These are phyloP conservation scores for Cryptococcus sp. DNA, from an alignment of 1,284 basidiomycete genomes.

Conservation along the genomic window DNA sequence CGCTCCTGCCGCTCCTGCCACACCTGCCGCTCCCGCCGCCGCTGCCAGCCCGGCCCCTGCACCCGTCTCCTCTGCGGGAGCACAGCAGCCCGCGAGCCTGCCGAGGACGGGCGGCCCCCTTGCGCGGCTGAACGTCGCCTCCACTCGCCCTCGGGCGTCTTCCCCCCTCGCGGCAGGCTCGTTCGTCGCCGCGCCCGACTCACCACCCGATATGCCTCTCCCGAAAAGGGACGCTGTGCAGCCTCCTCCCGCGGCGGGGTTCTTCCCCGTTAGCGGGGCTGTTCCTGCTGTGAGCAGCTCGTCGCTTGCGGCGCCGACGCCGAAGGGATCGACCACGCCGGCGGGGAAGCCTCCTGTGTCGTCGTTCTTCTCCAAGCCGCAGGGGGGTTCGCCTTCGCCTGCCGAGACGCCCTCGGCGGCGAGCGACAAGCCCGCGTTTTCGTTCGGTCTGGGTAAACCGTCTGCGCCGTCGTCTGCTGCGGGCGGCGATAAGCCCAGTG, in stretches of 20 bases:
- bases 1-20: too few species aligned
- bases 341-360: constrained; percentile 23
- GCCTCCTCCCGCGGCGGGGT: constrained; percentile 9
- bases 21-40: too few species aligned
- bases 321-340: constrained; percentile 24
- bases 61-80: background rate
- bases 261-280: constrained; percentile 22
- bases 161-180: constrained; percentile 42
- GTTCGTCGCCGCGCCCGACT: constrained; percentile 39
- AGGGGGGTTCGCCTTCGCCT: too few species aligned
- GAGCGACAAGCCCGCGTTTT: constrained; percentile 18
- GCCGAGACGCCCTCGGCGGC: constrained; percentile 9
- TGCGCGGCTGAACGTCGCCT: constrained; percentile 22
- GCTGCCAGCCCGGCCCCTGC: too few species aligned
- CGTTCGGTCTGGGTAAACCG: constrained; percentile 35
- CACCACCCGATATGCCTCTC: constrained; percentile 25
- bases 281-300: constrained; percentile 2
- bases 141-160: constrained; percentile 39
- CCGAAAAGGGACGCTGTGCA: constrained; percentile 3
- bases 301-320: background rate
- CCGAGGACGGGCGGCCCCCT: constrained; percentile 16
- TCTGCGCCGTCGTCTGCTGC: constrained; percentile 15
- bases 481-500: constrained; percentile 10
- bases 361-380: constrained; percentile 25
- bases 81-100: background rate